A percentile compares a stretch with the other conserved stretches of the same genome.
Conservation (phyloP, 345 rosid species). For the Syzygium aqueum region DNA sequence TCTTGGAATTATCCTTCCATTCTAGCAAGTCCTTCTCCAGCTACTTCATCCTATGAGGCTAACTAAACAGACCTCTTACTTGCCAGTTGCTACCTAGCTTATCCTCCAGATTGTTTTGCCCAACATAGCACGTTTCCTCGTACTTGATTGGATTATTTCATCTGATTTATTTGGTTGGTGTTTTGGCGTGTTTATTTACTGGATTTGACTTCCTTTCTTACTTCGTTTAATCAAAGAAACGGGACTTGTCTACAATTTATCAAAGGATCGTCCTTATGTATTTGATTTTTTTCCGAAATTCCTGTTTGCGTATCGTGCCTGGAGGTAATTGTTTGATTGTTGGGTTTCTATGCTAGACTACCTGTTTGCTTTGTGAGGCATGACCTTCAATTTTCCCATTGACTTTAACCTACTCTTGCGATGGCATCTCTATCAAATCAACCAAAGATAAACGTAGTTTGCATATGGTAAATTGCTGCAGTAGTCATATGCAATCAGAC, state of each 20-base stretch:
- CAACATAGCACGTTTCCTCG: background rate
- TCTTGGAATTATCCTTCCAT: background rate
- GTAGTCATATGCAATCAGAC: background rate
- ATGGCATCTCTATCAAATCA: background rate
- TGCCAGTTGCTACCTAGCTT: background rate
- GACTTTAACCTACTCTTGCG: background rate
- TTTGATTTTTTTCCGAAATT: background rate
- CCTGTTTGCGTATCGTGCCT: background rate
- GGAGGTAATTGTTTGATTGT: background rate
- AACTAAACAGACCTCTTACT: background rate
- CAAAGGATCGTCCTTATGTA: background rate
- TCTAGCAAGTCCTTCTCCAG: background rate
- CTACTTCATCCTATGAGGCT: background rate
- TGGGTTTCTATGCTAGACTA: background rate
- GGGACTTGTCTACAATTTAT: background rate
- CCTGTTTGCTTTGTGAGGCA: background rate
- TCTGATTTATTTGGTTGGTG: background rate
- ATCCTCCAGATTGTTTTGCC: background rate
- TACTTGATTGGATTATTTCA: background rate
- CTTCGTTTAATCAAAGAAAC: background rate
- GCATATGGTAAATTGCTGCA: background rate
- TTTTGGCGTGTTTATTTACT: background rate
- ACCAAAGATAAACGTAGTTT: background rate
- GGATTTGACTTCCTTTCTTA: background rate
- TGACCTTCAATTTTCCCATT: background rate